These are phyloP conservation scores for Lyophyllum decastes DNA, from an alignment of 768 basidiomycete species.

Conservation along the genomic window DNA sequence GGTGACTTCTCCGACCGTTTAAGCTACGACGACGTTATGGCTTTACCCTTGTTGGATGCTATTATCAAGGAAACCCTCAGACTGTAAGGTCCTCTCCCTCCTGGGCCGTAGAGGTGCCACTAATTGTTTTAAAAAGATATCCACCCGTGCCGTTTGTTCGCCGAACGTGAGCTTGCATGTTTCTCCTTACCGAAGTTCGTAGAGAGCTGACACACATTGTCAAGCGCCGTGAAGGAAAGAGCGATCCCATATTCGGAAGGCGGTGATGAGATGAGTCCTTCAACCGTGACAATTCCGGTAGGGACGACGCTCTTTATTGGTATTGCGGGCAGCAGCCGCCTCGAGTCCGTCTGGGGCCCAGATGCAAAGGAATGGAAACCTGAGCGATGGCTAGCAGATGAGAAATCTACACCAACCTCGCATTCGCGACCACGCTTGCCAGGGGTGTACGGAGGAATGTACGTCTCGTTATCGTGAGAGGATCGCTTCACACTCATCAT, in stretches of 20 bases:
- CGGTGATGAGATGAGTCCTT: slow-evolving; percentile 23
- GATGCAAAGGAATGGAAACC: slow-evolving; percentile 54
- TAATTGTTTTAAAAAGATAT: slow-evolving; percentile 28
- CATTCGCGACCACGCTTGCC: slow-evolving; percentile 34
- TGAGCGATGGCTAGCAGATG: slow-evolving; percentile 45
- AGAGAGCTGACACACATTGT: background rate
- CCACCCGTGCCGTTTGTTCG: slow-evolving; percentile 50
- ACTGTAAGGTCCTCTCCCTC: slow-evolving; percentile 28
- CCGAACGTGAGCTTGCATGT: slow-evolving; percentile 35
- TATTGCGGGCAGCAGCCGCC: slow-evolving; percentile 47
- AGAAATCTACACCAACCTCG: slow-evolving; percentile 6
- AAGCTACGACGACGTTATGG: slow-evolving; percentile 36
- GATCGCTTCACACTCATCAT: background rate
- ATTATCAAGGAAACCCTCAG: slow-evolving; percentile 49
- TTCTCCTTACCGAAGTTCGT: background rate
- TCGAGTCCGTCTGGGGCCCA: slow-evolving; percentile 52
- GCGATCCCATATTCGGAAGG: slow-evolving; percentile 38
- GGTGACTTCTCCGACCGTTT: slow-evolving; percentile 21
- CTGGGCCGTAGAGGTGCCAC: background rate
- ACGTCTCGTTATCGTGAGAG: slow-evolving; percentile 21
- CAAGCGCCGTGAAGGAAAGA: slow-evolving; percentile 43
- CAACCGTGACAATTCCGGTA: slow-evolving; percentile 41
- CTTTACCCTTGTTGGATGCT: slow-evolving; percentile 43
- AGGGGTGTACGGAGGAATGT: slow-evolving; percentile 54
- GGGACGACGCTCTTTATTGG: slow-evolving; percentile 51